These are phyloP conservation scores for Diophrys appendiculata DNA, from an alignment of 73 alveolate genomes.

Conservation along the genomic window DNA sequence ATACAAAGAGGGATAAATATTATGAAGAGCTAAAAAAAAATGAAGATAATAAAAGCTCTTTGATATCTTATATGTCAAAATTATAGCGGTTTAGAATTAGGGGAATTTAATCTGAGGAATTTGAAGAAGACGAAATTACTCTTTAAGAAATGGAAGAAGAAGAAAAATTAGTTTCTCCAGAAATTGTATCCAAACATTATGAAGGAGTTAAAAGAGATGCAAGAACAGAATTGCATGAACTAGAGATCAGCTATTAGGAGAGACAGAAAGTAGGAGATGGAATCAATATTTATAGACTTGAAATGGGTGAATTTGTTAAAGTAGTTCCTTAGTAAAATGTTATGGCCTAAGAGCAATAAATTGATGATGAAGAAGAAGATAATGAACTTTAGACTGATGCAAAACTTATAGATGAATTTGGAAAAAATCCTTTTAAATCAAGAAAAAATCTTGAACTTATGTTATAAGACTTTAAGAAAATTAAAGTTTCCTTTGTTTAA, in stretches of 20 bases:
- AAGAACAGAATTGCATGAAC: slow-evolving; percentile 4
- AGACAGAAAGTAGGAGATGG: slow-evolving; percentile 30
- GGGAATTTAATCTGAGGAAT: neutral
- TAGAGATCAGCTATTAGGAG: slow-evolving; percentile 11
- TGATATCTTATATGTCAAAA: neutral
- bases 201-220: slow-evolving; percentile 8
- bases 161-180: slow-evolving; percentile 12
- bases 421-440: slow-evolving; percentile 26
- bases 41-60: neutral
- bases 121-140: neutral
- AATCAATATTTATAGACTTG: slow-evolving; percentile 12
- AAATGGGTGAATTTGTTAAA: slow-evolving; percentile 31
- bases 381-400: slow-evolving; percentile 37
- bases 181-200: slow-evolving; percentile 12
- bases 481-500: no score
- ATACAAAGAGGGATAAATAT: slow-evolving; percentile 13
- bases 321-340: slow-evolving; percentile 9
- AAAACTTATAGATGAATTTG: slow-evolving; percentile 5
- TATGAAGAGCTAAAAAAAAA: slow-evolving; percentile 14
- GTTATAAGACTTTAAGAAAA: no score
- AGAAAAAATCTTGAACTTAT: slow-evolving; percentile 26
- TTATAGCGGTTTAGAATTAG: neutral
- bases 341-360: neutral
- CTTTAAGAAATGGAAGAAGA: slow-evolving; percentile 17
- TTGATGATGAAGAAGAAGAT: slow-evolving; percentile 14